A percentile compares a stretch with the other conserved stretches of the same genome.
These are phyloP conservation scores for Candida namnaoensis DNA, from an alignment of 805 yeast genomes.

Conservation along the genomic window DNA sequence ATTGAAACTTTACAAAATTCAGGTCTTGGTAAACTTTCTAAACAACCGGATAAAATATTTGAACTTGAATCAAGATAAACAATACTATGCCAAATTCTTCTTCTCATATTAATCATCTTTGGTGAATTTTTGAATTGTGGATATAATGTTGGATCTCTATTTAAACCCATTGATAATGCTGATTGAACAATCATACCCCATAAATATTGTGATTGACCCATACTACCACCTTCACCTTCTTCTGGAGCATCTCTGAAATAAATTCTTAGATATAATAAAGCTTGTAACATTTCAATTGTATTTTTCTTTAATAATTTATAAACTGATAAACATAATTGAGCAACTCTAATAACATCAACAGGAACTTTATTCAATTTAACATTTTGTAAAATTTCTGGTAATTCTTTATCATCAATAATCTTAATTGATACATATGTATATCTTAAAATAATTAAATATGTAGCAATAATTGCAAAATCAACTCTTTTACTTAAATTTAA, in stretches of 20 bases:
- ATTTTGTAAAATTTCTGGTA: neutral
- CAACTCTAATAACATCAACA: neutral
- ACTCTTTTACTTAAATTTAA: neutral
- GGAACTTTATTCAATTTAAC: neutral
- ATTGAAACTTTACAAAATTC: too few species aligned
- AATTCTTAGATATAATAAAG: conserved; percentile 23
- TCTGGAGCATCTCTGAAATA: conserved; percentile 30
- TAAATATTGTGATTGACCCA: conserved; percentile 28
- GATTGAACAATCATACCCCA: conserved; percentile 8
- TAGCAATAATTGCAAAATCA: neutral
- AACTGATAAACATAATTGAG: conserved; percentile 1
- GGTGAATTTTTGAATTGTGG: neutral
- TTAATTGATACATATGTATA: neutral
- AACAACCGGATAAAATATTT: neutral
- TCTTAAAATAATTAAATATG: neutral
- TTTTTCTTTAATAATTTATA: conserved; percentile 14
- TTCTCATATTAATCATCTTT: neutral
- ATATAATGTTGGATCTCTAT: conserved; percentile 1
- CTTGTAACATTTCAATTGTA: conserved; percentile 26
- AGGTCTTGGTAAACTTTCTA: neutral
- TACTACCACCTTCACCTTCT: conserved; percentile 32
- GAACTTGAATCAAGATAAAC: neutral
- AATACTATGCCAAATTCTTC: neutral
- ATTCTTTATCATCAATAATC: neutral
- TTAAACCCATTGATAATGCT: conserved; percentile 1